phyloP scores from a whole-genome alignment of 768 basidiomycete genomes.

The Termitomyces sp. region DNA sequence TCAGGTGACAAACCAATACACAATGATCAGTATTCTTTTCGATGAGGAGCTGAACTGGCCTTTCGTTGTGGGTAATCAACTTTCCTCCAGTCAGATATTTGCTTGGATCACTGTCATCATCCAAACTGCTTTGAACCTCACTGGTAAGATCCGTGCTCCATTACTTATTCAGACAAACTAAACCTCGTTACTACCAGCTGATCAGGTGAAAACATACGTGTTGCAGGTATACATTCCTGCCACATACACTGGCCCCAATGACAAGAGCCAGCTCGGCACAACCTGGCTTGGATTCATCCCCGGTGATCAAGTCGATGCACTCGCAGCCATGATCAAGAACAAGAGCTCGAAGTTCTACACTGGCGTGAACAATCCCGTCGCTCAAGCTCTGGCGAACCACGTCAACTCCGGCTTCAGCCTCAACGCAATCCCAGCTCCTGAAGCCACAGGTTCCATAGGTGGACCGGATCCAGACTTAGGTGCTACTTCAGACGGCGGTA shows the following conservation, averaged over 20 bases:
- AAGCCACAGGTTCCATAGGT: slow-evolving; percentile 15
- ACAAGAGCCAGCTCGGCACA: slow-evolving; percentile 54
- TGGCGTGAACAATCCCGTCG: slow-evolving; percentile 35
- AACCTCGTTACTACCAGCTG: slow-evolving; percentile 17
- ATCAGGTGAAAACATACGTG: slow-evolving; percentile 40
- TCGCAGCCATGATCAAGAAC: slow-evolving; percentile 62
- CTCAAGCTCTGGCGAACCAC: slow-evolving; percentile 53
- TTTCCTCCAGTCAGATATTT: slow-evolving; percentile 75
- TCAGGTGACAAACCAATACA: slow-evolving; percentile 30
- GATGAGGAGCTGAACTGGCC: slow-evolving; percentile 55
- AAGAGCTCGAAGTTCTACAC: slow-evolving; percentile 63
- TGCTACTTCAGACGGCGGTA: slow-evolving; percentile 28
- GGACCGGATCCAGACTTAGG: slow-evolving; percentile 16
- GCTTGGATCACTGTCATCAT: slow-evolving; percentile 52
- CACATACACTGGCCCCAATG: slow-evolving; percentile 41
- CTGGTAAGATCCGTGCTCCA: slow-evolving; percentile 20
- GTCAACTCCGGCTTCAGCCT: slow-evolving; percentile 68
- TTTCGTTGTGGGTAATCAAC: slow-evolving; percentile 52
- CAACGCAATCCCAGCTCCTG: slow-evolving; percentile 36
- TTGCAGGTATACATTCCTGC: slow-evolving; percentile 67
- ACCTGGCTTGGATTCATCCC: slow-evolving; percentile 73
- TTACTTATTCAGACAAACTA: not conserved
- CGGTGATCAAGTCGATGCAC: slow-evolving; percentile 40
- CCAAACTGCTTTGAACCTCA: slow-evolving; percentile 23
- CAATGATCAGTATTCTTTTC: slow-evolving; percentile 64